phyloP scores from a whole-genome alignment of 371 early-diverging fungal species.

The Amoeboaphelidium occidentale region DNA sequence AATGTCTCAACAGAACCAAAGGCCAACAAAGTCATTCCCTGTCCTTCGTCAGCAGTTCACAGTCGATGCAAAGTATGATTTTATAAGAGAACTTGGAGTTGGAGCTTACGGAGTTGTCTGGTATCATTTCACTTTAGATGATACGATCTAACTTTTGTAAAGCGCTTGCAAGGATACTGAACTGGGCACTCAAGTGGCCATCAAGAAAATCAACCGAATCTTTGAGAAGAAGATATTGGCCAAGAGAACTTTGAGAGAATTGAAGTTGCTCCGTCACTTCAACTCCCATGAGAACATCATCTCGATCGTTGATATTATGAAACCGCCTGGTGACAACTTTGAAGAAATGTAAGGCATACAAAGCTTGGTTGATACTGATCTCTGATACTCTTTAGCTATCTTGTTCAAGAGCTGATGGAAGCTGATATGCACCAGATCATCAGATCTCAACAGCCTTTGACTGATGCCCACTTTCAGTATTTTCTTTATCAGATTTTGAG shows the following conservation, averaged over 20 bases:
- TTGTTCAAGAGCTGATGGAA: constrained; percentile 89
- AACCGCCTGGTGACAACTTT: constrained; percentile 37
- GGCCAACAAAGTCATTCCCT: constrained; percentile 34
- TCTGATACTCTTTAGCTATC: constrained; percentile 15
- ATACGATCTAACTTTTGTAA: constrained; percentile 1
- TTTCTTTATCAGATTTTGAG: constrained; percentile 91
- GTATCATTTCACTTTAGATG: constrained; percentile 13
- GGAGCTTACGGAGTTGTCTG: constrained; percentile 83
- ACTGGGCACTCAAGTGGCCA: constrained; percentile 63
- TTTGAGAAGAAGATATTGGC: constrained; percentile 58
- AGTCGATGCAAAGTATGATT: constrained; percentile 37
- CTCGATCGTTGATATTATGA: constrained; percentile 63
- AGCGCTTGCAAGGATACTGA: constrained; percentile 53
- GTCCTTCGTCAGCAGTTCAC: constrained; percentile 40
- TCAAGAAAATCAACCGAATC: constrained; percentile 70
- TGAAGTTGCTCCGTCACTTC: constrained; percentile 64
- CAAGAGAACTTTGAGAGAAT: constrained; percentile 62
- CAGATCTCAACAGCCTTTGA: constrained; percentile 77
- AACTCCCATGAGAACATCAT: constrained; percentile 77
- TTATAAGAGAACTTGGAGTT: constrained; percentile 65
- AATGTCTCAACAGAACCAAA: too few species aligned
- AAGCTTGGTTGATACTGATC: not conserved
- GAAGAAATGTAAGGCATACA: constrained; percentile 48
- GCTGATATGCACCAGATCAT: constrained; percentile 96
- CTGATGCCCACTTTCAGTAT: constrained; percentile 92